Evolutionary conservation across 352 stramenopile genomes (phyloP), one percentile per base, ranked within the genome.

Genomic region (Globisporangium apiculatum): DNA sequence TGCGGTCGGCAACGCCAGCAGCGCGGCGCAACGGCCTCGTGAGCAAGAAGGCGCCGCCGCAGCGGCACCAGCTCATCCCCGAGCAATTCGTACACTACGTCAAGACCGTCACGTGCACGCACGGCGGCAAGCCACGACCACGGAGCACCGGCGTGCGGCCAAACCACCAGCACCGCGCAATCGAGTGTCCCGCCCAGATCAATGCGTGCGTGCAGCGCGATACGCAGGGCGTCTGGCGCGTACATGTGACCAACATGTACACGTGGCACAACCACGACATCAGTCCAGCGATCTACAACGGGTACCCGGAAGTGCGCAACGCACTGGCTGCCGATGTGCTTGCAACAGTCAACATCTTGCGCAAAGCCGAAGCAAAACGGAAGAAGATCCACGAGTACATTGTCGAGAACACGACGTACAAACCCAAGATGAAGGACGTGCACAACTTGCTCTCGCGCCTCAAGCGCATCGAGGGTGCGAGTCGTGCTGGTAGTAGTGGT

Each of bases 371-470:
- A 18, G 60, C 63, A 10, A 61, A 70, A 48, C 61, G 68, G 52
- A 62, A 66, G 55, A 68, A 66, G 55, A 75, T 75, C 57, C 60
- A 63, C 31, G 60, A 75, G 55, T 72, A 72, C 53, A 75, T 75
- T 36, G 48, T 68, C 14, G 65, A 72, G 51, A 68, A 65, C 65
- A 65, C 62, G 24, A 36, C 52, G 37, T 51, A 64, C n/a, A 51
- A 68, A 42, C 60, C 62, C 35, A 55, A 55, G 52, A 76, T 73
- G 68, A 73, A 73, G 57, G 68, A 76, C 55, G 60, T 73, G 43
- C 66, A 73, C 63, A 76, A 73, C 51, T 53, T 76, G 36, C 49
- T 71, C 40, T 71, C 65, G 12, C 67, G 67, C 41, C 49, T 71
- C 18, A 62, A 51, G 53, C 46, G 46, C 46, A 48, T 7, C 12